Evolutionary conservation across 495 filamentous ascomycete species (phyloP), one percentile per base, ranked within the genome.

Genomic region (Rhizodiscina lignyota): DNA sequence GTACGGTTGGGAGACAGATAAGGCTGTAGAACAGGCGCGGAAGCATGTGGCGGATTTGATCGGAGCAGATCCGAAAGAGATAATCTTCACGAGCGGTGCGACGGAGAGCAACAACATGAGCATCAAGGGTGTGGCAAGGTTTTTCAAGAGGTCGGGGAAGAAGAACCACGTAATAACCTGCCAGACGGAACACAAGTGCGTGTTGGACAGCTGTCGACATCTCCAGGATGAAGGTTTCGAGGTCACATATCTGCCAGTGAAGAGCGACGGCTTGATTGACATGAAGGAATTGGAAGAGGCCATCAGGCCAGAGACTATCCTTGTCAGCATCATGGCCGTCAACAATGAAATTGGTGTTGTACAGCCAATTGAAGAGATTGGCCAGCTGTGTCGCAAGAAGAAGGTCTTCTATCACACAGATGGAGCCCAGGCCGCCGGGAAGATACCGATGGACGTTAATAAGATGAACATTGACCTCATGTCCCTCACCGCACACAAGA

Each of bases 61-160:
- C 39, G 89, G 91, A 20, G 91, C 89, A 11, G 82, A 97, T 51
- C 65, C 89, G 4, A 97, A 96, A 58, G 89, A 97, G 49, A 96
- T 97, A 41, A 89, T 97, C 50, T 96, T 94, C 59, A 97, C 89
- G 4, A 94, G 84, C 44, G 89, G 89, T 37, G 89, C 89, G 15
- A 97, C 89, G 0, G 89, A 97, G 64, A 93, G 84, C 52, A 97
- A 97, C 62, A 97, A 97, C 49, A 97, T 97, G 89, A 91, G 81
- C 52, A 79, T 96, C 64, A 97, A 97, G 60, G 89, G 89, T 36
- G 89, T 97, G 18, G 87, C 89, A 6, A 64, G 86, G 18, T 97
- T 97, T 59, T 94, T 94, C 56, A 80, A 80, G 36, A 67, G 81
- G 34, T 78, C 74, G 1, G 85, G 83, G 36, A 94, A 92, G 71